Base-by-base conservation (phyloP, 2,329 filamentous ascomycete species). In the Fusarium metavorans region DNA sequence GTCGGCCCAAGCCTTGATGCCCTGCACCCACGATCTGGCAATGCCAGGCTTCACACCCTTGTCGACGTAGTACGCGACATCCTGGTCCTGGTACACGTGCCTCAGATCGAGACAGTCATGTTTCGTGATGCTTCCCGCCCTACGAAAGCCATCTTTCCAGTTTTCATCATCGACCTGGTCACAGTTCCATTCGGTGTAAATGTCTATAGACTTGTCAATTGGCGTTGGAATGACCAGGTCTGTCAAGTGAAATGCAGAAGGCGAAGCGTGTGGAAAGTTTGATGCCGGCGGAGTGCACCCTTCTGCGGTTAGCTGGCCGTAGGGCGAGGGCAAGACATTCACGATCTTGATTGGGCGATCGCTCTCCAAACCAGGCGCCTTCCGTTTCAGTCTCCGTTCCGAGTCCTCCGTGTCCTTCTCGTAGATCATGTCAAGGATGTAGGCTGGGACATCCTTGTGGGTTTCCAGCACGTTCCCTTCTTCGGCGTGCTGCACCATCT, bases 351-450 rank as follows among this genome's bases (percentile, higher is more conserved):
- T 68, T 61, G 57, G 69, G n/a, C 61, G 61, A 41, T 71, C 57
- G 48, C 57, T 66, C 61, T 69, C 67, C 2, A 8, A 57, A 27
- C 63, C 39, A 23, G 56, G 43, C 32, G 54, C 45, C 45, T 67
- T 67, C 23, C 57, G 45, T 52, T 67, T 60, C 39, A 16, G 30
- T 30, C 45, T 68, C 50, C 39, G 34, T 23, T 63, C 39, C 20
- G 37, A 34, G 18, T 63, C 48, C 10, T 20, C 34, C 23, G 16
- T 34, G 6, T 68, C 48, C 39, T 68, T 68, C 37, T 69, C 59
- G 18, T 69, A 69, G 62, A 72, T 72, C 48, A 72, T 66, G 10
- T 72, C 63, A 5, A 65, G 63, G 20, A 72, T 64, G 6, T 69
- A 56, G 18, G 66, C 34, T 48, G 58, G 52, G 16, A 59, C 39